These are phyloP conservation scores for Backusella westeae DNA, from an alignment of 192 early-diverging fungal genomes.

Conservation along the genomic window DNA sequence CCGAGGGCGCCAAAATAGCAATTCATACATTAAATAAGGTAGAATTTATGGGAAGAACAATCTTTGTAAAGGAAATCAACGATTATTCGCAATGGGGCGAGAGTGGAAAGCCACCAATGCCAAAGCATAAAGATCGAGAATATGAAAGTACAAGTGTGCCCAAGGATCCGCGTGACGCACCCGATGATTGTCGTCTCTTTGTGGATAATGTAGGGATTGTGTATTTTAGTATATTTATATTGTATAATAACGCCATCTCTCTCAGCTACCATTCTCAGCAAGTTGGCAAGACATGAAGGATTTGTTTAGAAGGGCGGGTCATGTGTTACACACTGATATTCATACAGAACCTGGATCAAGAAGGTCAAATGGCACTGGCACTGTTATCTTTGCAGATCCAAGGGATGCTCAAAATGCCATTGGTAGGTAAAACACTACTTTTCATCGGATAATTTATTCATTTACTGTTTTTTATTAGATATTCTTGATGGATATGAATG, in stretches of 20 bases:
- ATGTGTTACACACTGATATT: conserved; percentile 71
- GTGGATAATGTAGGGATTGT: conserved; percentile 58
- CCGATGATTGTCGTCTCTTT: conserved; percentile 57
- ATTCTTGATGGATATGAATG: conserved; percentile 82
- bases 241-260: neutral
- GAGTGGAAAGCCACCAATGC: neutral
- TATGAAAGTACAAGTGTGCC: conserved; percentile 43
- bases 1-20: conserved; percentile 76
- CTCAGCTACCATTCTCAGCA: conserved; percentile 72
- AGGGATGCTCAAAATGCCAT: conserved; percentile 72
- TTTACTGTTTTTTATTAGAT: conserved; percentile 42
- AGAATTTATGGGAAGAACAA: conserved; percentile 66
- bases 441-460: neutral
- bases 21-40: conserved; percentile 71
- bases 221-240: neutral
- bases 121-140: conserved; percentile 57
- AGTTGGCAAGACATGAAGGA: conserved; percentile 90
- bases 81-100: neutral
- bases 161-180: conserved; percentile 29
- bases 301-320: conserved; percentile 73
- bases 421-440: conserved; percentile 45
- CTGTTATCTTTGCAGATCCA: conserved; percentile 71
- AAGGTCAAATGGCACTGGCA: conserved; percentile 74
- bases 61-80: conserved; percentile 76
- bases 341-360: conserved; percentile 51